Evolutionary conservation across 148 eudicot genomes (phyloP), one percentile per base, ranked within the genome.

Genomic region (Vaccinium vitisidaea): DNA sequence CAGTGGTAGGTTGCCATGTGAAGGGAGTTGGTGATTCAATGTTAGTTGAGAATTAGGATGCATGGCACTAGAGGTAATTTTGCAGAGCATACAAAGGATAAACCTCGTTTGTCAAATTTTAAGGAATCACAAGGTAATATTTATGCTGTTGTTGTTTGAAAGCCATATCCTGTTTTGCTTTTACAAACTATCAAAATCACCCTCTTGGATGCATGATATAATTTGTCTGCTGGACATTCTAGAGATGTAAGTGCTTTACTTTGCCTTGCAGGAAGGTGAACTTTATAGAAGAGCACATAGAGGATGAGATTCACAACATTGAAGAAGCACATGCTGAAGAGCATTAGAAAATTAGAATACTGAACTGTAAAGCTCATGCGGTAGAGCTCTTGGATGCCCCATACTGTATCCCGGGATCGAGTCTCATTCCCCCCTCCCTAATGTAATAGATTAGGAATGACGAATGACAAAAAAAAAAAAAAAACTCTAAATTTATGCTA

Each of bases 291-390:
- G 98, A 97, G 91, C 99, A 97, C 85, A 91, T 97, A 89, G 96
- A 93, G 86, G 92, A 97, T 75, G 98, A 97, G 49, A 97, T 97
- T 85, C 91, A 88, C 80, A 92, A 92, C 88, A 85, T 95, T 74
- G 95, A 95, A 89, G 98, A 89, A 73, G 95, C 91, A 70, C 99
- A 95, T 90, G 96, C 95, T 59, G 98, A 95, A 90, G 98, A 97
- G 46, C 46, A 43, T 43, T 43, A 43, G 46, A 43, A 43, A 43
- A 43, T 43, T 43, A 43, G 46, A 4, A 43, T 43, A 43, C 6
- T 43, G 46, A 43, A 43, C 46, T 43, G 32, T 61, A 53, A 52
- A 53, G 3, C 36, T 32, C 2, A 2, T 32, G 36, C 36, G 0
- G 36, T 32, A 32, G 36, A 32, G 36, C 2, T 32, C 36, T 32